Evolutionary conservation across 257 asterid species (phyloP).

Genomic region (Scutellaria minor): DNA sequence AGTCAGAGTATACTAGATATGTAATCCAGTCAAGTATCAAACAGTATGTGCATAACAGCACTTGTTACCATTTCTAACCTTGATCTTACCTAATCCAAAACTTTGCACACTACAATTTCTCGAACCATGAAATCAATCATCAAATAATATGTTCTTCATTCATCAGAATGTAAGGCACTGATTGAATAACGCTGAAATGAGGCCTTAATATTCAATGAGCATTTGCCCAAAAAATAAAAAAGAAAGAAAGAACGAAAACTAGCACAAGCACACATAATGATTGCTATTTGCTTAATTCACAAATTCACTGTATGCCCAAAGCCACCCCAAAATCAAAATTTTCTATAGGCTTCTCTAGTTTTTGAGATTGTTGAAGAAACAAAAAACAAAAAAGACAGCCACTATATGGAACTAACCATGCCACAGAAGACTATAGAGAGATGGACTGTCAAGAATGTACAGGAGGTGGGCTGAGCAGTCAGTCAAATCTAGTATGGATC

Average conservation of each 20-base stretch:
- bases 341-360: conserved; percentile 7
- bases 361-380: conserved; percentile 5
- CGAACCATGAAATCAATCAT: conserved; percentile 15
- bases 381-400: background rate
- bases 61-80: conserved; percentile 18
- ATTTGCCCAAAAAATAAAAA: background rate
- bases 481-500: background rate
- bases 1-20: conserved; percentile 15
- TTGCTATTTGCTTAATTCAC: conserved; percentile 4
- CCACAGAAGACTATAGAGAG: conserved; percentile 4
- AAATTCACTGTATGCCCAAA: background rate
- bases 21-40: conserved; percentile 3
- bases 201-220: conserved; percentile 18
- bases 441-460: background rate
- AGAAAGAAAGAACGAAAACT: background rate
- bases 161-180: background rate
- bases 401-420: background rate
- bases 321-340: background rate
- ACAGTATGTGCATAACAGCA: conserved; percentile 4
- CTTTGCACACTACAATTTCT: background rate
- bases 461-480: background rate
- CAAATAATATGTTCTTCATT: background rate
- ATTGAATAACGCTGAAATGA: background rate
- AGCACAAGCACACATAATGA: background rate
- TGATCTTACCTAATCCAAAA: conserved; percentile 1